phyloP scores from a whole-genome alignment of 495 filamentous ascomycete genomes.

The Astrocystis sublimbata region DNA sequence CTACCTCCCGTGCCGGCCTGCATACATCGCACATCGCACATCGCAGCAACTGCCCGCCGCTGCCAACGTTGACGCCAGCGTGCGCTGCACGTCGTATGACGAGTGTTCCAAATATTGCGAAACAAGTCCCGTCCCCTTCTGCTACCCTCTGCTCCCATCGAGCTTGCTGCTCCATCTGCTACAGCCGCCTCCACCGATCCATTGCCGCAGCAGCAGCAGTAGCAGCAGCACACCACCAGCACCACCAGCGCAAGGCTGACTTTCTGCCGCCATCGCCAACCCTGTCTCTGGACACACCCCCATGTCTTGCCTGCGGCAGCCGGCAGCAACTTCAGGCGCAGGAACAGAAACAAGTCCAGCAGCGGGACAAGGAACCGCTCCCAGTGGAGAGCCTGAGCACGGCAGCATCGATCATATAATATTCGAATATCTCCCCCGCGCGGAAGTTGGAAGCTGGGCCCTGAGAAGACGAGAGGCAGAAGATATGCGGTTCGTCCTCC shows the following conservation, averaged over 20 bases:
- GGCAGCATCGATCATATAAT: conserved; percentile 17
- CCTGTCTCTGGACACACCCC: conserved; percentile 17
- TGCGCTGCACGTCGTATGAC: conserved; percentile 8
- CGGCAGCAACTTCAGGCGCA: conserved; percentile 21
- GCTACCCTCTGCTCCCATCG: background rate
- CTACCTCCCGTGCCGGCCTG: no score
- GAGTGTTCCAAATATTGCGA: no score
- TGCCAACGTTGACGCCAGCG: conserved; percentile 2
- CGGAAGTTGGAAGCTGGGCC: background rate
- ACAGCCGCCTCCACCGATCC: conserved; percentile 21
- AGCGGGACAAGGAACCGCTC: background rate
- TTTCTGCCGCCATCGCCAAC: conserved; percentile 18
- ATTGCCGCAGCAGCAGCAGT: no score
- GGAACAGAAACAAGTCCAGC: conserved; percentile 16
- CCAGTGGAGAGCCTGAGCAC: conserved; percentile 2
- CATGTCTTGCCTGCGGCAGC: conserved; percentile 24
- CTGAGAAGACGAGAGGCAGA: conserved; percentile 15
- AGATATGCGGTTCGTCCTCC: conserved; percentile 20
- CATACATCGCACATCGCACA: no score
- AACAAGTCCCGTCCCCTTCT: background rate
- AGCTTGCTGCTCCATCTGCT: conserved; percentile 2
- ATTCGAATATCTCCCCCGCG: conserved; percentile 5
- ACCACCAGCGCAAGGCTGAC: conserved; percentile 22
- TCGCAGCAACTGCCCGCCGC: background rate
- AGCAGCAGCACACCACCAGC: no score